phyloP scores from a whole-genome alignment of 768 basidiomycete species.

The Amanita thiersii region DNA sequence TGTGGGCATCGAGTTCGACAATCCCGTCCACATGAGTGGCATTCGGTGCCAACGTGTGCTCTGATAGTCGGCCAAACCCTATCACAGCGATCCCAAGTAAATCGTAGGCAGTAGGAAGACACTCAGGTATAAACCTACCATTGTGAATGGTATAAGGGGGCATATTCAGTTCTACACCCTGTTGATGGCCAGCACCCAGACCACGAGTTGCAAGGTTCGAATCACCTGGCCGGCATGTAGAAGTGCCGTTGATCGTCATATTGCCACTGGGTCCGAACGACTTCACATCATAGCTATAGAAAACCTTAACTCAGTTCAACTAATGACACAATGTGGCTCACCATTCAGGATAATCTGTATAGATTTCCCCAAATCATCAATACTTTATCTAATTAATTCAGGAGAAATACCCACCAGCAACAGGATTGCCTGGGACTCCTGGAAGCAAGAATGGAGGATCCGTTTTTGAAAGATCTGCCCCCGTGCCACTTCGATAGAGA shows the following conservation, averaged over 20 bases:
- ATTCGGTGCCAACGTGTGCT: constrained; percentile 57
- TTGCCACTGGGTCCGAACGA: constrained; percentile 66
- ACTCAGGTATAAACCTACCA: constrained; percentile 26
- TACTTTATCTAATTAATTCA: too few relatives aligned
- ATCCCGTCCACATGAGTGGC: constrained; percentile 60
- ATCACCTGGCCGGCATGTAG: constrained; percentile 34
- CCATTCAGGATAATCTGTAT: constrained; percentile 61
- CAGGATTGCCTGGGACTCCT: constrained; percentile 42
- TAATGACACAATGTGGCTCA: constrained; percentile 15
- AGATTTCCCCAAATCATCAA: constrained; percentile 3
- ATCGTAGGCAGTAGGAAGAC: constrained; percentile 1
- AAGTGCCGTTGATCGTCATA: constrained; percentile 59
- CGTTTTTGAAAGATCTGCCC: constrained; percentile 47
- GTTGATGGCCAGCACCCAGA: constrained; percentile 40
- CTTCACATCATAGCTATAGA: constrained; percentile 48
- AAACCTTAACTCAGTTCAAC: neutral
- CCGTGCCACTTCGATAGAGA: constrained; percentile 38
- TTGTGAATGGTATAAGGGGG: constrained; percentile 72
- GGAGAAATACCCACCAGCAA: constrained; percentile 23
- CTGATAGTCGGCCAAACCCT: constrained; percentile 46
- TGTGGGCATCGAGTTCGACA: constrained; percentile 61
- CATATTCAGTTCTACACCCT: constrained; percentile 39
- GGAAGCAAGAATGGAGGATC: constrained; percentile 48
- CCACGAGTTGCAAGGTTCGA: constrained; percentile 30
- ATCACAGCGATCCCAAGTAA: constrained; percentile 4